phyloP scores from a whole-genome alignment of 1,284 basidiomycete species.

The Sporisorium iseilematis-ciliati region DNA sequence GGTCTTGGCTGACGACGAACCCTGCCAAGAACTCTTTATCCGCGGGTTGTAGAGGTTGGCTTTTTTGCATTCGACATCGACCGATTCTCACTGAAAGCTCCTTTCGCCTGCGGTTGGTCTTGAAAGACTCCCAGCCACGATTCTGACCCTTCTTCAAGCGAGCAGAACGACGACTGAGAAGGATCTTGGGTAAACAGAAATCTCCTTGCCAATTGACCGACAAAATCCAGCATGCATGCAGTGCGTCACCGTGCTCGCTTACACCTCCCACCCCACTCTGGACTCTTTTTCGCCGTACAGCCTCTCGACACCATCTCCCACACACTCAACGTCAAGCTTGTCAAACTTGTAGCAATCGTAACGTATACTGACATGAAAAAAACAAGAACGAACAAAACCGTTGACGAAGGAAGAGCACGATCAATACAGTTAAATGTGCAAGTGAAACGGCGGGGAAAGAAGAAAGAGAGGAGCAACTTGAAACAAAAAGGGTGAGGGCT shows the following conservation, averaged over 20 bases:
- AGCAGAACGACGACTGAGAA: too few species aligned
- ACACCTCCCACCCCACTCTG: not conserved
- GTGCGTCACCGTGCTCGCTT: conserved; percentile 6
- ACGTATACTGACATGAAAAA: not conserved
- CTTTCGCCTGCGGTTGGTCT: too few species aligned
- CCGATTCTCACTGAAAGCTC: not conserved
- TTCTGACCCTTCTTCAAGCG: too few species aligned
- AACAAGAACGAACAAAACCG: not conserved
- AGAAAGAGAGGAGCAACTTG: conserved; percentile 2
- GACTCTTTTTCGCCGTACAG: not conserved
- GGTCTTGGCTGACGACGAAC: too few species aligned
- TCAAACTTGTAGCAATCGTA: not conserved
- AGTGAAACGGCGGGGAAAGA: conserved; percentile 6
- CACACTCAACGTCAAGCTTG: not conserved
- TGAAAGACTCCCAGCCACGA: too few species aligned
- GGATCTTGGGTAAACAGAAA: too few species aligned
- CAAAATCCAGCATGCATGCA: not conserved
- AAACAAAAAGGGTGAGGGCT: not conserved
- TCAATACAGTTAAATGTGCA: conserved; percentile 32
- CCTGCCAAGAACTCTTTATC: not conserved
- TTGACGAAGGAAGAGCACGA: conserved; percentile 18
- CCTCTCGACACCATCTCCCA: not conserved
- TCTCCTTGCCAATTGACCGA: too few species aligned
- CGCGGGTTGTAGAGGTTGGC: not conserved
- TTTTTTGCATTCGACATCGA: conserved; percentile 1